Base-by-base conservation (phyloP, 306 rosid species). In the Lotus japonicus region DNA sequence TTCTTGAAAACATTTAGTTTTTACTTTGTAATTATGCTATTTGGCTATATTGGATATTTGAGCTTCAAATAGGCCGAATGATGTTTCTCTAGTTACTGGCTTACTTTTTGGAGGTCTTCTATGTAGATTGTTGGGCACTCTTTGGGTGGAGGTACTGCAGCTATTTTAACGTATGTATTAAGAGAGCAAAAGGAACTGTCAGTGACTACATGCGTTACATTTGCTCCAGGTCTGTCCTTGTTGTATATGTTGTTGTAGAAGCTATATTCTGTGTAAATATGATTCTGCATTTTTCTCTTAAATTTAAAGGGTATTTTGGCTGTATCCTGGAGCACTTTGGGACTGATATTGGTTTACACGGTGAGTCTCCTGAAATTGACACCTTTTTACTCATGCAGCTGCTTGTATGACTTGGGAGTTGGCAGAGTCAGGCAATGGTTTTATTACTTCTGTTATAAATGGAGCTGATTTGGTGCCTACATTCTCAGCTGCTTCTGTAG, bases 361-460 rank as follows among this genome's bases (percentile, higher is more conserved):
- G 48, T 41, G 23, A 51, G 70, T 43, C 70, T 72, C 23, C 65
- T 11, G 77, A 54, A 68, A 26, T 68, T 91, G 45, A 79, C 65
- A 43, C 1, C 35, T 33, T 74, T 17, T 81, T 58, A 65, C 65
- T 50, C 68, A 17, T 79, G 86, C 91, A 94, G 98, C 95, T 82
- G 97, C 98, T 42, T 94, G 98, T 72, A 90, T 94, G 97, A 94
- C 98, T 4, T 94, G 96, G 97, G 98, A 90, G 67, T 80, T 94
- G 84, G 98, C 97, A 55, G 98, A 94, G 71, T 94, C 96, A 5
- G 95, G 96, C 26, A 70, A 28, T 74, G 66, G 49, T 59, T 88
- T 92, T 75, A 88, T 88, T 73, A 92, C 96, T 43, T 90, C 96
- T 5, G 86, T 92, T 64, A 84, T 92, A 55, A 92, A 92, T 83